Percentiles rank a stretch among this genome's conserved stretches.
phyloP scores from a whole-genome alignment of 2,329 filamentous ascomycete genomes.

The Cordyceps farinosa region DNA sequence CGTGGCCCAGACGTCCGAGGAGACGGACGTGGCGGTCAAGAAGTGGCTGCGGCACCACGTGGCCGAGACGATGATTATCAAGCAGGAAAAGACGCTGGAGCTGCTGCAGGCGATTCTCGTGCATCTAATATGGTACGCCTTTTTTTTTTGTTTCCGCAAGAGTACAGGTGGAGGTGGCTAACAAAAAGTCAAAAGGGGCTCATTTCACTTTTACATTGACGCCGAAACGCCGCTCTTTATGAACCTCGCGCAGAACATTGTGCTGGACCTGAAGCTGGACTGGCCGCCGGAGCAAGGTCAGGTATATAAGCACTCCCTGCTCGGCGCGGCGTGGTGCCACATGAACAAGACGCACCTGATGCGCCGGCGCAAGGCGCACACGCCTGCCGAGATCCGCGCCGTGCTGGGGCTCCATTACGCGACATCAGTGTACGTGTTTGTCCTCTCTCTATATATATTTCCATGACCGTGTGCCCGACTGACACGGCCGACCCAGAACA shows the following conservation, averaged over 20 bases:
- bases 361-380: not conserved
- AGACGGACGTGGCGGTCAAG: conserved; percentile 25
- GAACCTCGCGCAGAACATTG: conserved; percentile 4
- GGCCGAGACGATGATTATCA: conserved; percentile 28
- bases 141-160: not conserved
- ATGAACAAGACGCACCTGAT: conserved; percentile 15
- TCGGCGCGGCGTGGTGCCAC: conserved; percentile 14
- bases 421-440: not conserved
- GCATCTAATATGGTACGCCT: conserved; percentile 29
- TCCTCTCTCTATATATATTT: not conserved
- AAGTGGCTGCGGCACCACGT: conserved; percentile 30
- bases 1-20: conserved; percentile 26
- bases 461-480: no score
- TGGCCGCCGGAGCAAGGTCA: conserved; percentile 7
- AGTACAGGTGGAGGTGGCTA: no score
- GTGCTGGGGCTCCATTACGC: conserved; percentile 9
- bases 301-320: conserved; percentile 4
- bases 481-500: not conserved
- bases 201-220: conserved; percentile 31
- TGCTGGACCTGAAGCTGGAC: conserved; percentile 11
- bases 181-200: conserved; percentile 25
- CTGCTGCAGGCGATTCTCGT: conserved; percentile 31
- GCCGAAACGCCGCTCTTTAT: conserved; percentile 4
- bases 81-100: conserved; percentile 28
- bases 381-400: conserved; percentile 10